A percentile compares a stretch with the other conserved stretches of the same genome.
phyloP scores from a whole-genome alignment of 345 rosid genomes.

The Cochlearia excelsa region DNA sequence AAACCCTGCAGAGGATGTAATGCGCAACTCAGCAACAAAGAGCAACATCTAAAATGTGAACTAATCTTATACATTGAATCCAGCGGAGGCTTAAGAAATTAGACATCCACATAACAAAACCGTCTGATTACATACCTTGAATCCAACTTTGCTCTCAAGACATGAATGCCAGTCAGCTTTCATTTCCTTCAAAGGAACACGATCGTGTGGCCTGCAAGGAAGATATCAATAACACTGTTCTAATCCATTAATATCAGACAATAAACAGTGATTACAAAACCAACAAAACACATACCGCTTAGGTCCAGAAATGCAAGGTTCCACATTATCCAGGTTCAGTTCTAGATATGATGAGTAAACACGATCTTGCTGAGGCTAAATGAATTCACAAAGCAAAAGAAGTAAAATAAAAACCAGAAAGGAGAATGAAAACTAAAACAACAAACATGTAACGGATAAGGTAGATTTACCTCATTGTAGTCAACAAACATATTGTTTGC shows the following conservation, averaged over 20 bases:
- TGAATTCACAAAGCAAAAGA: conserved; percentile 15
- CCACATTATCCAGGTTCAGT: conserved; percentile 71
- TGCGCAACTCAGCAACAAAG: not conserved
- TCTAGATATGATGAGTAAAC: conserved; percentile 62
- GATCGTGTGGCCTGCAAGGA: conserved; percentile 82
- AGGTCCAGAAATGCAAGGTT: conserved; percentile 91
- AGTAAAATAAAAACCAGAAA: conserved; percentile 5
- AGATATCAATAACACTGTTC: conserved; percentile 8
- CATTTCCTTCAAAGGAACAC: conserved; percentile 83
- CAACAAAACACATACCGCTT: conserved; percentile 57
- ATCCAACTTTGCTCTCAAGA: conserved; percentile 78
- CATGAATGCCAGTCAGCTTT: conserved; percentile 95
- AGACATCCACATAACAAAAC: conserved; percentile 2
- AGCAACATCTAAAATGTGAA: not conserved
- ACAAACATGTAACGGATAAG: not conserved
- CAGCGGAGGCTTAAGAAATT: not conserved
- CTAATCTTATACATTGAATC: not conserved
- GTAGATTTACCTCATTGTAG: conserved; percentile 66
- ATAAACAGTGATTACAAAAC: not conserved
- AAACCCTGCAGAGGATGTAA: conserved; percentile 57
- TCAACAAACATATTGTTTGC: conserved; percentile 91
- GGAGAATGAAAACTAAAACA: not conserved
- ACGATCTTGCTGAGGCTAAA: conserved; percentile 36
- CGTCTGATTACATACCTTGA: conserved; percentile 54
- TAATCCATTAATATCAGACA: not conserved